Conservation (phyloP, 345 rosid genomes). For the Turritis glabra region DNA sequence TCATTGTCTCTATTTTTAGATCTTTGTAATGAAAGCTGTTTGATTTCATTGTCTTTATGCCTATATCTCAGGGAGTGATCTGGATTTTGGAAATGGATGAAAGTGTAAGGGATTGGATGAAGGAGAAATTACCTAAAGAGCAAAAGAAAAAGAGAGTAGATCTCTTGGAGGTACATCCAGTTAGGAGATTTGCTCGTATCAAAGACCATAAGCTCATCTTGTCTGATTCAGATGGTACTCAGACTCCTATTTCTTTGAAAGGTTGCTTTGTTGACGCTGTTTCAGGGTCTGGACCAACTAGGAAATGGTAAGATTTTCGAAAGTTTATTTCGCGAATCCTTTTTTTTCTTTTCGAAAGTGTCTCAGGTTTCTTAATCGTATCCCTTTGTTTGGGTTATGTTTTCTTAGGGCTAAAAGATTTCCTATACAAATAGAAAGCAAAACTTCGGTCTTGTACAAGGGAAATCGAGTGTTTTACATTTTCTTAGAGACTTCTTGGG, state of each 20-base stretch:
- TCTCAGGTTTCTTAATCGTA: neutral
- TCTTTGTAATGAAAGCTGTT: neutral
- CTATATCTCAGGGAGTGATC: conserved; percentile 63
- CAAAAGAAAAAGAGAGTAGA: conserved; percentile 62
- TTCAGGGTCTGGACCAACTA: conserved; percentile 69
- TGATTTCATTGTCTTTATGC: neutral
- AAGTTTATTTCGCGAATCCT: neutral
- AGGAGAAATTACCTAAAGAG: conserved; percentile 52
- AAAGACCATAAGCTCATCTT: conserved; percentile 58
- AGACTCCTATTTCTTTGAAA: conserved; percentile 44
- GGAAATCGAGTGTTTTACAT: conserved; percentile 65
- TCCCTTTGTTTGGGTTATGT: conserved; percentile 9
- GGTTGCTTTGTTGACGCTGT: conserved; percentile 78
- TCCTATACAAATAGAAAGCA: conserved; percentile 80
- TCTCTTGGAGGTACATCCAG: conserved; percentile 66
- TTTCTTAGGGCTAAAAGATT: conserved; percentile 79
- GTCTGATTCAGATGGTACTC: conserved; percentile 51
- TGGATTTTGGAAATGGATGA: conserved; percentile 82
- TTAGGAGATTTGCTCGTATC: conserved; percentile 61
- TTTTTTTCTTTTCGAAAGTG: neutral
- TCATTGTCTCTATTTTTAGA: neutral
- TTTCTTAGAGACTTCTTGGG: conserved; percentile 91
- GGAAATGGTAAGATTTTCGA: conserved; percentile 67
- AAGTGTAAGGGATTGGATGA: conserved; percentile 43
- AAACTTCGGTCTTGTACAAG: conserved; percentile 56